Evolutionary conservation across 1,284 basidiomycete species (phyloP), one percentile per base, ranked within the genome.

Genomic region (Cryptococcus sp.): DNA sequence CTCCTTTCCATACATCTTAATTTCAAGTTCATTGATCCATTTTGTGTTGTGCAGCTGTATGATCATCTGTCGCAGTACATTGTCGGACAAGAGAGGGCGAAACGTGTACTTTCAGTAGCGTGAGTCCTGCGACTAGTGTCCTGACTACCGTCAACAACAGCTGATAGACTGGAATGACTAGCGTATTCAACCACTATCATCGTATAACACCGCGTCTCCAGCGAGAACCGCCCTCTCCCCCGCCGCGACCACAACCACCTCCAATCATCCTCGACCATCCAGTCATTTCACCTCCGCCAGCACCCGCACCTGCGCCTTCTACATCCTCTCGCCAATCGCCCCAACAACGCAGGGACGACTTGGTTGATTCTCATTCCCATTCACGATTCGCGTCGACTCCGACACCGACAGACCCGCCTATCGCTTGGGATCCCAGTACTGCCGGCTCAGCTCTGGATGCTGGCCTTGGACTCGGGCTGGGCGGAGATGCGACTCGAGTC

Each of bases 151-250:
- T 1, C 31, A 35, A 35, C 31, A 35, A 8, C 44, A 17, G 40
- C 11, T 54, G 8, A 19, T 38, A 15, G 10, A 46, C 61, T 49
- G 50, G 23, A 22, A 19, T 22, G 8, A 8, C 22, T 52, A 94
- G 92, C 35, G 90, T 94, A 3, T 95, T 88, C 82, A 95, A 94
- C 68, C 92, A 95, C 74, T 94, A 93, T 74, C 91, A 88, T 71
- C 88, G 91, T 47, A 76, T 78, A 41, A 64, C 70, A 17, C 71
- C 72, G 31, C 59, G 64, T 16, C 54, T 69, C 83, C 85, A 40
- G 85, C 87, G 53, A 88, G 89, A 50, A 7, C 52, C 49, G 23
- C 44, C 60, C 39, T 31, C 59, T 16, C 52, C 59, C 17, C 47
- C 57, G 15, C 59, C 45, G 82, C 45, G 47, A 53, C 52, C 58